Evolutionary conservation across 2,329 filamentous ascomycete genomes (phyloP), one percentile per base, ranked within the genome.

Genomic region (Fusarium devonianum): DNA sequence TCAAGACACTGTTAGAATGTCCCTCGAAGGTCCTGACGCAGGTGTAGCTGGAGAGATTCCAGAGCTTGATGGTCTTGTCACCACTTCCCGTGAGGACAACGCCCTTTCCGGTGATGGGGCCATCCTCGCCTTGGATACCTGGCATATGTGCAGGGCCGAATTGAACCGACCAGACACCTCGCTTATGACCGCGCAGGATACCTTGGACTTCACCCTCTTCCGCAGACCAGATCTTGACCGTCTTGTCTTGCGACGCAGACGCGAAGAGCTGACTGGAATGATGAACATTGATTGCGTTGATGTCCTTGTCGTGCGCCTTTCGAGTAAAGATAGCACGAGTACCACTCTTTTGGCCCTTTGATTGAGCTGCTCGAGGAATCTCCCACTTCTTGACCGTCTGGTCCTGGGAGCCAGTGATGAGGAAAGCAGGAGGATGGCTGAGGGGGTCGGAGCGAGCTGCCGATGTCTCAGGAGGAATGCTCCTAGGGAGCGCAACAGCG

Each of bases 251-350:
- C 5, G 93, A 97, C 21, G 94, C 93, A 1, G 94, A 97, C 3
- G 93, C 95, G 67, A 99, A 97, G 1, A 97, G 74, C n/a, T 86
- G 83, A 4, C 84, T 84, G 2, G 82, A 79, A 16, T 85, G 81
- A 57, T 92, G 90, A 9, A 94, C 80, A 58, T 95, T 91, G 39
- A 99, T 83, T 3, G 94, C 92, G 65, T 99, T 99, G 73, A 99
- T 99, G 62, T 99, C 94, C 70, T 99, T 99, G 68, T 99, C 94
- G 72, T 99, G 94, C 1, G 94, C 94, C 72, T 97, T 96, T 47
- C 94, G 84, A 1, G 94, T 97, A 71, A 90, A 99, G 4, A 86
- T 74, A 29, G 90, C 90, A 62, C 85, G 78, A 8, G 85, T 75
- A 8, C 81, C 78, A 48, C 81, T 80, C 52, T 81, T 82, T 35